A percentile compares a stretch with the other conserved stretches of the same genome.
Evolutionary conservation across 768 basidiomycete genomes (phyloP).

Genomic region (Xerocomus potaroensis): DNA sequence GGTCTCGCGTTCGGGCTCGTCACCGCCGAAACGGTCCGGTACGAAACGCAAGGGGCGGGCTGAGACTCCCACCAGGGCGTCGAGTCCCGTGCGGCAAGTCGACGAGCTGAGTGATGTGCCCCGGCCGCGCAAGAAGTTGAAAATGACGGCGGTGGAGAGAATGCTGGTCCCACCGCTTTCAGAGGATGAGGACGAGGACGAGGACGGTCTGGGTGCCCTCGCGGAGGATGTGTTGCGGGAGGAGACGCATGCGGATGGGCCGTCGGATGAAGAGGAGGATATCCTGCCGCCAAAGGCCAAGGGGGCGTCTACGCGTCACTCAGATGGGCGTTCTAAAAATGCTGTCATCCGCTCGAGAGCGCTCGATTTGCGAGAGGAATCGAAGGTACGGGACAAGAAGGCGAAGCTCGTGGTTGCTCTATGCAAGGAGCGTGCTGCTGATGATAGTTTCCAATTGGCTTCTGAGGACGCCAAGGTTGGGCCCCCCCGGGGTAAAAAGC

Average conservation of each 20-base stretch:
- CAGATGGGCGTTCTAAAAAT: background rate
- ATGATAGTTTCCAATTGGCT: background rate
- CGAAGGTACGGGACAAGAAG: background rate
- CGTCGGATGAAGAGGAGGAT: slow-evolving; percentile 8
- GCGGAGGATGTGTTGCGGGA: background rate
- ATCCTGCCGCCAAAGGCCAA: slow-evolving; percentile 3
- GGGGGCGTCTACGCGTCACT: background rate
- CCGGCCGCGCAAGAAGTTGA: slow-evolving; percentile 22
- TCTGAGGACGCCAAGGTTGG: slow-evolving; percentile 21
- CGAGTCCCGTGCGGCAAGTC: background rate
- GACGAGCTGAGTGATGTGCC: background rate
- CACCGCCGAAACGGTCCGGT: background rate
- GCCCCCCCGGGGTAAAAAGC: slow-evolving; percentile 24
- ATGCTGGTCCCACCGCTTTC: slow-evolving; percentile 9
- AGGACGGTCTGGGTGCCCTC: background rate
- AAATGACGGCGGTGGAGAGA: background rate
- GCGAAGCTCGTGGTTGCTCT: background rate
- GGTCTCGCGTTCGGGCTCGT: slow-evolving; percentile 8
- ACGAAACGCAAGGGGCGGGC: slow-evolving; percentile 15
- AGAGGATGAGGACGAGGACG: slow-evolving; percentile 8
- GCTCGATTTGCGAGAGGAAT: background rate
- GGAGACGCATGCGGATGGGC: background rate
- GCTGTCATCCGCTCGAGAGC: background rate
- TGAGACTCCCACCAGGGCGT: background rate
- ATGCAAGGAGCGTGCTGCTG: background rate